Evolutionary conservation across 441 rosid species (phyloP), one percentile per base, ranked within the genome.

Genomic region (Euphorbia celastroides): DNA sequence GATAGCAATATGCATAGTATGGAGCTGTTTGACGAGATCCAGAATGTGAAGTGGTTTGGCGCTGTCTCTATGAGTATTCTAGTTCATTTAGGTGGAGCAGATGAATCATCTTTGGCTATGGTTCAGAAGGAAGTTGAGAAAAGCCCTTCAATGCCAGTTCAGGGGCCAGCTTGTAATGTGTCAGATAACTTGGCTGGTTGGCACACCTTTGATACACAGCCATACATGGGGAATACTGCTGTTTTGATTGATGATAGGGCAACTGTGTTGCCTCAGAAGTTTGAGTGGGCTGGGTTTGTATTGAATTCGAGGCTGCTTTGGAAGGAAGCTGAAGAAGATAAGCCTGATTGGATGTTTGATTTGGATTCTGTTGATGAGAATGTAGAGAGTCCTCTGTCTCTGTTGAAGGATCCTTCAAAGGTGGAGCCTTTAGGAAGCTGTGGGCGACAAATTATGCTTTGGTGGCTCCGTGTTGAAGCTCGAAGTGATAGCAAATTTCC

Each of bases 381-480:
- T 79, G 50, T 83, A 20, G 93, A 85, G 78, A 92, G 88, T 77
- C 98, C 99, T 8, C 71, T 95, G 52, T 74, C 84, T 69, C 76
- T 95, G 50, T 74, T 92, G 74, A 86, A 84, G 66, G 92, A 87
- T 66, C 74, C 83, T 70, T 80, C 88, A 5, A 71, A 84, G 72
- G 96, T 90, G 60, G 98, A 95, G 74, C 98, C 99, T 41, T 90
- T 95, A 31, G 99, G 98, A 67, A 88, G 87, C 76, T 95, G 99
- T 38, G 99, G 99, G 12, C 87, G 83, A 72, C 95, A 90, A 68
- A 89, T 95, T 75, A 55, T 95, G 72, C 80, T 92, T 1, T 95
- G 99, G 99, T 95, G 99, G 99, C 92, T 95, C 65, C 98, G 99
- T 30, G 96, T 95, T 67, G 99, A 95, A 84, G 99, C 98, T 70